Conservation (phyloP, 2,329 filamentous ascomycete species). For the Aspergillus sp. region DNA sequence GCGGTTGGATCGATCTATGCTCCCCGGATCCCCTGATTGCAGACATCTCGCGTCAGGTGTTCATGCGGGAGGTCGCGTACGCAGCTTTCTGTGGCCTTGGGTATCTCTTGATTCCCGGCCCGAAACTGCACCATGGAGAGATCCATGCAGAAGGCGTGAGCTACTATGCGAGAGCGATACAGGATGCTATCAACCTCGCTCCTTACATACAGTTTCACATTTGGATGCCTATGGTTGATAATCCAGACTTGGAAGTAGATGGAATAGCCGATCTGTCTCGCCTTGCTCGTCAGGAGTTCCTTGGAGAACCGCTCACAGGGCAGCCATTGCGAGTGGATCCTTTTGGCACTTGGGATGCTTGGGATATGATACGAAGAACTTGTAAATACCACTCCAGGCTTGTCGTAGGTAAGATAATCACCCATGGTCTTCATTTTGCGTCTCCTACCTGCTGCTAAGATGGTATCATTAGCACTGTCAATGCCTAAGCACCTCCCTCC, state of each 20-base stretch:
- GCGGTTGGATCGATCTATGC: conserved; percentile 88
- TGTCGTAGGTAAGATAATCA: conserved; percentile 70
- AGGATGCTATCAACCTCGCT: conserved; percentile 74
- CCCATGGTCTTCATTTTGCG: background rate
- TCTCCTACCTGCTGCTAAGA: conserved; percentile 17
- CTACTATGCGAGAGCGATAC: conserved; percentile 81
- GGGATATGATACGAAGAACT: conserved; percentile 81
- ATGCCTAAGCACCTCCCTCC: conserved; percentile 62
- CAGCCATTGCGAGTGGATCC: conserved; percentile 60
- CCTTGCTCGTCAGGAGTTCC: conserved; percentile 45
- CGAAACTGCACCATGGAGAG: conserved; percentile 63
- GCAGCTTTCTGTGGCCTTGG: conserved; percentile 91
- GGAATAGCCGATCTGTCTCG: conserved; percentile 48
- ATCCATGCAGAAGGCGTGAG: conserved; percentile 54
- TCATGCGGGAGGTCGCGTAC: conserved; percentile 90
- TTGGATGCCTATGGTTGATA: conserved; percentile 79
- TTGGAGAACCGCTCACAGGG: conserved; percentile 32
- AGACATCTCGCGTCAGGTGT: conserved; percentile 82
- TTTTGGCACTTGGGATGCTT: conserved; percentile 87
- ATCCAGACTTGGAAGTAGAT: conserved; percentile 58
- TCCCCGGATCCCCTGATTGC: conserved; percentile 80
- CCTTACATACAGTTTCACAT: conserved; percentile 78
- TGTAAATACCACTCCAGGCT: conserved; percentile 84
- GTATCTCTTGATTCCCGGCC: conserved; percentile 80
- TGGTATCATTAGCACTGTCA: conserved; percentile 52